Percentiles rank a stretch among this genome's conserved stretches.
These are phyloP conservation scores for Populus hybrid DNA, from an alignment of 441 rosid species.

Conservation along the genomic window DNA sequence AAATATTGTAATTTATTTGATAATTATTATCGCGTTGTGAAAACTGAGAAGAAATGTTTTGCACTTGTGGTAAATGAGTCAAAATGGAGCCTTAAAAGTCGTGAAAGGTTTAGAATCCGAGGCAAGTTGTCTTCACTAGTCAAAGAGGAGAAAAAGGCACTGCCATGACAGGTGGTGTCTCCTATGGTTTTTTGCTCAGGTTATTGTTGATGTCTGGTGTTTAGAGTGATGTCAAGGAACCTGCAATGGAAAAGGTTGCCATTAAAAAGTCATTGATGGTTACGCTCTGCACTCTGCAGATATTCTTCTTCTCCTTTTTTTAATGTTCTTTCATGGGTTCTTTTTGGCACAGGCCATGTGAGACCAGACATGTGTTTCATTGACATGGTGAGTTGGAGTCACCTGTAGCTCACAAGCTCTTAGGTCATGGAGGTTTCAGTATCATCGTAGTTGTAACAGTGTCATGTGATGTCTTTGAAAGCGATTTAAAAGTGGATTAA, in stretches of 20 bases:
- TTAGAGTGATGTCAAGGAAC: background rate
- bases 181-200: background rate
- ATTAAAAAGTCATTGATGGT: background rate
- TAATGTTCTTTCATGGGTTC: background rate
- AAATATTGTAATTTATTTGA: background rate
- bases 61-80: background rate
- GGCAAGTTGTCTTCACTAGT: background rate
- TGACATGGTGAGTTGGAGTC: background rate
- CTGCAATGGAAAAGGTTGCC: slow-evolving; percentile 2
- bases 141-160: background rate
- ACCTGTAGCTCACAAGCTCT: background rate
- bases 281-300: background rate
- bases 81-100: background rate
- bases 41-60: no score
- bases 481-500: no score
- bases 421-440: background rate
- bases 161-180: background rate
- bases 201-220: background rate
- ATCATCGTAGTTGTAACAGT: no score
- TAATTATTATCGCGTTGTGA: no score
- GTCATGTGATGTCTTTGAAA: no score
- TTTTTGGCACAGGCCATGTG: background rate
- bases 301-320: background rate
- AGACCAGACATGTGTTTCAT: background rate
- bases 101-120: slow-evolving; percentile 7